Conservation (phyloP, 2,329 filamentous ascomycete genomes). For the Diplodia scrobiculata region DNA sequence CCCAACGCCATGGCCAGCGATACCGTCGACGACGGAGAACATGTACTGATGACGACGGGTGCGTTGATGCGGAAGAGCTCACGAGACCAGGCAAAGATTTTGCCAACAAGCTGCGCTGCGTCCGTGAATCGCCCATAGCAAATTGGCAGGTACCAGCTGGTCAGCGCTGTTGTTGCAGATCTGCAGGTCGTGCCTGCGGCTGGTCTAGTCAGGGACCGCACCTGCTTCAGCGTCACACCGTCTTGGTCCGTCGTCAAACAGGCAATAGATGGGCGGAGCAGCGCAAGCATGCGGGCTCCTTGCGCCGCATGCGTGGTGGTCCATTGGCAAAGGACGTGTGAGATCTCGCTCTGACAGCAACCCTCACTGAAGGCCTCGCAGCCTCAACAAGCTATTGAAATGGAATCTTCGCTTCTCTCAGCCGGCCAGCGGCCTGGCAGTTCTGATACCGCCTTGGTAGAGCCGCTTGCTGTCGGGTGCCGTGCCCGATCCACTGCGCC, state of each 20-base stretch:
- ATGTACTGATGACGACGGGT: slow-evolving; percentile 10
- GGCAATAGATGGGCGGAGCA: slow-evolving; percentile 5
- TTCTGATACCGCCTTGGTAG: background rate
- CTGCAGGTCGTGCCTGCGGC: slow-evolving; percentile 18
- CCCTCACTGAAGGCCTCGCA: background rate
- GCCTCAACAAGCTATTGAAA: background rate
- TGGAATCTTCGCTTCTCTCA: background rate
- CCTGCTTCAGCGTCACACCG: slow-evolving; percentile 19
- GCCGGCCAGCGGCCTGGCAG: too few species aligned
- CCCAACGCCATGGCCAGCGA: slow-evolving; percentile 15
- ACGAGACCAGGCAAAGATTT: slow-evolving; percentile 24
- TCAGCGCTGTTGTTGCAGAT: slow-evolving; percentile 15
- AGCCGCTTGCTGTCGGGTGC: background rate
- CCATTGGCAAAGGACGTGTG: too few species aligned
- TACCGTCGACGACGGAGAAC: slow-evolving; percentile 2
- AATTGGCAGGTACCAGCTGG: slow-evolving; percentile 11
- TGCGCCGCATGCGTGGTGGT: too few species aligned
- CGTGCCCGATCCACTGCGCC: background rate
- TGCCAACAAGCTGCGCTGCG: slow-evolving; percentile 7
- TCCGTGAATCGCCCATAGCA: slow-evolving; percentile 10
- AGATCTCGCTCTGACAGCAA: background rate
- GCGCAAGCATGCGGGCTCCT: background rate
- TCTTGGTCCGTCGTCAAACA: slow-evolving; percentile 15
- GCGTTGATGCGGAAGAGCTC: background rate
- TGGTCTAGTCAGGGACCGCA: slow-evolving; percentile 22